phyloP scores from a whole-genome alignment of 768 basidiomycete genomes.

The Nidularia sp. region DNA sequence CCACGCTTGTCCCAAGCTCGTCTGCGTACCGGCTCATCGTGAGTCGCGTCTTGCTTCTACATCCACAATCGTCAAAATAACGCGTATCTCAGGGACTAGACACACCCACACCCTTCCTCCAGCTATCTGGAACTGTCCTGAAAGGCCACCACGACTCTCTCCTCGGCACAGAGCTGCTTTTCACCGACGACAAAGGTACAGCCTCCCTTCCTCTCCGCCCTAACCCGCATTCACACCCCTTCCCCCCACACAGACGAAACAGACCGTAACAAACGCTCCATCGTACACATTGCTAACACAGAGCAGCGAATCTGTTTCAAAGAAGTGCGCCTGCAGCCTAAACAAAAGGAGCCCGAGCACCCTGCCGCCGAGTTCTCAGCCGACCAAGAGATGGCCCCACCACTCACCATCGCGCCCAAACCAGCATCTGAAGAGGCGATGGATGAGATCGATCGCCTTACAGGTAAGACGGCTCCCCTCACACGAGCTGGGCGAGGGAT shows the following conservation, averaged over 20 bases:
- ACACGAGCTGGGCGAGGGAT: constrained; percentile 11
- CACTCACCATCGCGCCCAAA: constrained; percentile 1
- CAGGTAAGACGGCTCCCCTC: constrained; percentile 14
- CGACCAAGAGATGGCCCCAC: background rate
- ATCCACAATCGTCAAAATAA: background rate
- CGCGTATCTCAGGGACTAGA: constrained; percentile 57
- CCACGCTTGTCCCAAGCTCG: constrained; percentile 69
- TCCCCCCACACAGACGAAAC: constrained; percentile 1
- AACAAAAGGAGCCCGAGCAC: constrained; percentile 9
- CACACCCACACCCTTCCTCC: constrained; percentile 72
- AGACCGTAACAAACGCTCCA: constrained; percentile 45
- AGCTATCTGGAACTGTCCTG: constrained; percentile 71
- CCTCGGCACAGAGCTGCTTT: constrained; percentile 73
- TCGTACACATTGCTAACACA: constrained; percentile 56
- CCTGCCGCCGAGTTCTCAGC: background rate
- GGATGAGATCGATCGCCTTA: constrained; percentile 17
- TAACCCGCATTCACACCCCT: background rate
- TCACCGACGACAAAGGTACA: constrained; percentile 63
- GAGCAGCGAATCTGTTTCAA: constrained; percentile 71
- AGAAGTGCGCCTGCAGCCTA: constrained; percentile 58
- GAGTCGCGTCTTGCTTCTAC: constrained; percentile 20
- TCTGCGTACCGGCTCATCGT: constrained; percentile 73
- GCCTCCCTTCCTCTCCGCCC: background rate
- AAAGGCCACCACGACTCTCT: constrained; percentile 66
- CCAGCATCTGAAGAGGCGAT: constrained; percentile 1